Evolutionary conservation across 306 rosid genomes (phyloP).

Genomic region (Alnus glutinosa): DNA sequence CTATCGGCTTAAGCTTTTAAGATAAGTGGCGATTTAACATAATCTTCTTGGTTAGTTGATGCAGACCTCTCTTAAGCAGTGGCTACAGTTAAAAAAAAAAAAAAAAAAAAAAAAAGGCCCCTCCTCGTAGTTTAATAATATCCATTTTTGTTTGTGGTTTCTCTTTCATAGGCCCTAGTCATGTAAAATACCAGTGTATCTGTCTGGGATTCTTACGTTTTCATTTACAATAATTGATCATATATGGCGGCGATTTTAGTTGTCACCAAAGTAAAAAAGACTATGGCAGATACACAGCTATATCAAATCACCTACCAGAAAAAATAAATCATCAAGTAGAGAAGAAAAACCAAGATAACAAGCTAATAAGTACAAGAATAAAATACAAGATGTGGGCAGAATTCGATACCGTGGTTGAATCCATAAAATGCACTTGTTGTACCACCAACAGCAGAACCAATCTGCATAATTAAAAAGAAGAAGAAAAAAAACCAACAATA

Average conservation of each 20-base stretch:
- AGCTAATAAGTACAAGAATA: neutral
- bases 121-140: neutral
- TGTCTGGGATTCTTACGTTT: neutral
- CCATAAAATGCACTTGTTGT: slow-evolving; percentile 91
- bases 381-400: neutral
- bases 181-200: neutral
- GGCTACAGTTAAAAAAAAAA: neutral
- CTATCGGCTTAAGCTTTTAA: too few species aligned
- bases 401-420: slow-evolving; percentile 71
- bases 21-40: too few species aligned
- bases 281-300: neutral
- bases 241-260: neutral
- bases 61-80: neutral
- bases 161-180: neutral
- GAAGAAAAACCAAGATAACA: neutral
- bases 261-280: too few species aligned
- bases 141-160: neutral
- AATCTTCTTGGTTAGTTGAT: neutral
- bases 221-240: neutral
- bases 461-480: slow-evolving; percentile 40
- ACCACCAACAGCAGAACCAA: slow-evolving; percentile 96
- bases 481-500: neutral
- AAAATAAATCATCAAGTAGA: neutral
- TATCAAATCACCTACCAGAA: neutral
- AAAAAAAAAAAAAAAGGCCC: neutral